A percentile compares a stretch with the other conserved stretches of the same genome.
Evolutionary conservation across 257 asterid species (phyloP).

Genomic region (Penstemon barbatus): DNA sequence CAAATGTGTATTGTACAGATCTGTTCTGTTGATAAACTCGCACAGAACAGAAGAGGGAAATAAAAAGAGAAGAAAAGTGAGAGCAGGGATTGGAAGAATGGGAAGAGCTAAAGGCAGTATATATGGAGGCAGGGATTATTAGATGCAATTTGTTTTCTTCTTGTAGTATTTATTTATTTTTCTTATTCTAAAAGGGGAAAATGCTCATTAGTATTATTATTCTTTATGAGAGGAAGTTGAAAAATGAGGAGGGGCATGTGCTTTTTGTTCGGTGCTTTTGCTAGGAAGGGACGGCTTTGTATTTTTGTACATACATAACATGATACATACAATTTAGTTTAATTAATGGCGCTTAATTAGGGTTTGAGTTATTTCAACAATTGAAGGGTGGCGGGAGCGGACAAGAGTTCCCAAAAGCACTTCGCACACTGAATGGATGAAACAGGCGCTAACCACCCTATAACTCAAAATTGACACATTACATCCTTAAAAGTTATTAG

Average conservation of each 20-base stretch:
- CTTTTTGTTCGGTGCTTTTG: slow-evolving; percentile 65
- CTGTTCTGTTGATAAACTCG: slow-evolving; percentile 40
- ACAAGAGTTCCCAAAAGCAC: slow-evolving; percentile 31
- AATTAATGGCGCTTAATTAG: slow-evolving; percentile 21
- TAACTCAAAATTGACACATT: too few species aligned
- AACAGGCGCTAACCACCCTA: too few species aligned
- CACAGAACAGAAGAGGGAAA: slow-evolving; percentile 27
- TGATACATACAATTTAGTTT: slow-evolving; percentile 6
- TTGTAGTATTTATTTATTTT: slow-evolving; percentile 15
- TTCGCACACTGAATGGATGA: too few species aligned
- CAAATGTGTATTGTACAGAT: slow-evolving; percentile 30
- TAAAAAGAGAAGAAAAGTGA: slow-evolving; percentile 20
- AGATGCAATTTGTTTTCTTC: slow-evolving; percentile 36
- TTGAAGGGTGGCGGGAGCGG: slow-evolving; percentile 15
- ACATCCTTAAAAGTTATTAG: too few species aligned
- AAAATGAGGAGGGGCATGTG: slow-evolving; percentile 63
- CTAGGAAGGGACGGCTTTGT: slow-evolving; percentile 41
- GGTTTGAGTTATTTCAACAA: background rate
- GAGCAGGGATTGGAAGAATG: slow-evolving; percentile 33
- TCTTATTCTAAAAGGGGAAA: background rate
- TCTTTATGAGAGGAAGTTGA: slow-evolving; percentile 38
- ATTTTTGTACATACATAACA: slow-evolving; percentile 11
- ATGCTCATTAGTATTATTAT: background rate
- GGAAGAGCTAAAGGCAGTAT: slow-evolving; percentile 44
- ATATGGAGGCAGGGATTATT: slow-evolving; percentile 62